Evolutionary conservation across 2,329 filamentous ascomycete species (phyloP).

Genomic region (Diaporthe eres): DNA sequence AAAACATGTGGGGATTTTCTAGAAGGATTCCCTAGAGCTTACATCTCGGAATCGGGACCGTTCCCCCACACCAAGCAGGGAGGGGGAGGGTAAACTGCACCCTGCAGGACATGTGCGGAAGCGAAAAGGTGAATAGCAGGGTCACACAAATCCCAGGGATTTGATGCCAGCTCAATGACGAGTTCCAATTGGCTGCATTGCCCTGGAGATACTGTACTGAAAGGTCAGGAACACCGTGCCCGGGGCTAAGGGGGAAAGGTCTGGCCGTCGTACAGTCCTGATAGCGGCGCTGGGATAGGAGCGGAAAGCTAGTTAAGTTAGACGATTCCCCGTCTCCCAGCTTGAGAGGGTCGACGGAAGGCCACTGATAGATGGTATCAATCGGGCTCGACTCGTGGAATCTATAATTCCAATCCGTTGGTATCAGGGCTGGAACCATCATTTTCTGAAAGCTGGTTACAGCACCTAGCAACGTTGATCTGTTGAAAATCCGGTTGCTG

Average conservation of each 20-base stretch:
- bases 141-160: neutral
- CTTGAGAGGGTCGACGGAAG: neutral
- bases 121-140: neutral
- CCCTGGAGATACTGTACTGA: neutral
- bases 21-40: constrained; percentile 17
- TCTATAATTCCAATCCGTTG: neutral
- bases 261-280: too few relatives aligned
- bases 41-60: constrained; percentile 23
- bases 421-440: too few relatives aligned
- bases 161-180: neutral
- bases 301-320: neutral
- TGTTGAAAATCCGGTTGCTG: neutral
- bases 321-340: neutral
- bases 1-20: neutral
- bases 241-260: neutral
- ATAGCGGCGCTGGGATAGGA: too few relatives aligned
- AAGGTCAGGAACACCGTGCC: too few relatives aligned
- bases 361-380: neutral
- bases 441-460: neutral
- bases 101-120: neutral
- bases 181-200: neutral
- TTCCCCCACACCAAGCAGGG: constrained; percentile 1
- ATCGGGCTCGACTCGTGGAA: neutral
- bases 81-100: neutral
- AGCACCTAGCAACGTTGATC: neutral